Conservation (phyloP, 2,329 filamentous ascomycete species). For the Trematosphaeria pertusa region DNA sequence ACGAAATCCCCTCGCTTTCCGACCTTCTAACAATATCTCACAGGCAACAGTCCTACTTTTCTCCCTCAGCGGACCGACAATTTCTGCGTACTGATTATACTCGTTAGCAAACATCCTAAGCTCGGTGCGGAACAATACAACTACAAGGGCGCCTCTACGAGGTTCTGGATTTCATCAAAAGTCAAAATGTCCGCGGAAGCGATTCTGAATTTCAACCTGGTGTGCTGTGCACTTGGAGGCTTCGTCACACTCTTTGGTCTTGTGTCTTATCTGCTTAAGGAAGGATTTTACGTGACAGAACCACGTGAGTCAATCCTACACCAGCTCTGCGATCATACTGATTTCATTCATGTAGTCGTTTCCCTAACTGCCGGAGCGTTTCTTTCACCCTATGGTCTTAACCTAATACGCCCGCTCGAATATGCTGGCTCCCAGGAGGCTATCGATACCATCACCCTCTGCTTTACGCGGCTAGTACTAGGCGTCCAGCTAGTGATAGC, state of each 20-base stretch:
- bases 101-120: too few species aligned
- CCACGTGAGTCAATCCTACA: neutral
- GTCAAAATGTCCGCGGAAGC: too few species aligned
- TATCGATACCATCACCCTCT: slow-evolving; percentile 74
- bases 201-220: slow-evolving; percentile 1
- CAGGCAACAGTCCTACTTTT: too few species aligned
- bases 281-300: slow-evolving; percentile 69
- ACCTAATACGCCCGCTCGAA: slow-evolving; percentile 72
- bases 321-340: too few species aligned
- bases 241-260: slow-evolving; percentile 85
- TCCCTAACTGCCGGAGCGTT: slow-evolving; percentile 76
- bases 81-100: too few species aligned
- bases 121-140: too few species aligned
- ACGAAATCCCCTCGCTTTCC: too few species aligned
- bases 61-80: too few species aligned
- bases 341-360: slow-evolving; percentile 73
- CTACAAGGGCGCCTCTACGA: too few species aligned
- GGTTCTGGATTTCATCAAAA: too few species aligned
- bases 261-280: slow-evolving; percentile 84
- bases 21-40: too few species aligned
- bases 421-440: slow-evolving; percentile 68
- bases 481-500: slow-evolving; percentile 86
- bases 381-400: slow-evolving; percentile 75
- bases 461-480: slow-evolving; percentile 81
- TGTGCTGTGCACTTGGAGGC: slow-evolving; percentile 49